These are phyloP conservation scores for Debaryomyces coudertii DNA, from an alignment of 1,139 yeast species.

Conservation along the genomic window DNA sequence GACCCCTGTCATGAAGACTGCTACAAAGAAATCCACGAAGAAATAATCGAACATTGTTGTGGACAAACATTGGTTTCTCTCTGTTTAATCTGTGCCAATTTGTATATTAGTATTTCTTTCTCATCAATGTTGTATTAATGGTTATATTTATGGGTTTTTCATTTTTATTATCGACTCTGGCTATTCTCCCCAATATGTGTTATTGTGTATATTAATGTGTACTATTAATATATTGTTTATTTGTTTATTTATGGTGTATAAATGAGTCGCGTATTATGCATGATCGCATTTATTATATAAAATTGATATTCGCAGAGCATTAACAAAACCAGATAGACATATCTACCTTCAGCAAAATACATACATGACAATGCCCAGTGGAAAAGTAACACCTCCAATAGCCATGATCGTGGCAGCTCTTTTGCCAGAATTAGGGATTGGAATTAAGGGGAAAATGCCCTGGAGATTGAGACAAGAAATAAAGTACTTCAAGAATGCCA, in stretches of 20 bases:
- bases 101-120: constrained; percentile 8
- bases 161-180: neutral
- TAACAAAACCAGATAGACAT: neutral
- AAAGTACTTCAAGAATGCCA: constrained; percentile 78
- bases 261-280: constrained; percentile 1
- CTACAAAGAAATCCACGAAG: constrained; percentile 21
- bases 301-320: neutral
- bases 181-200: neutral
- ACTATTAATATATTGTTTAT: constrained; percentile 7
- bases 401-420: constrained; percentile 84
- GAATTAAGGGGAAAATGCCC: constrained; percentile 78
- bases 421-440: constrained; percentile 81
- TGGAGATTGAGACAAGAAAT: constrained; percentile 88
- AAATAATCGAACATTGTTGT: constrained; percentile 14
- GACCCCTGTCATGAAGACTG: constrained; percentile 26
- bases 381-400: constrained; percentile 33
- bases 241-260: neutral
- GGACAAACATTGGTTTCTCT: neutral
- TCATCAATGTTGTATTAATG: constrained; percentile 7
- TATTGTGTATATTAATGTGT: constrained; percentile 9
- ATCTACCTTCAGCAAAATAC: neutral
- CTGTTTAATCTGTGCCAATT: neutral
- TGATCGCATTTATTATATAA: neutral
- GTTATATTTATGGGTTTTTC: constrained; percentile 4
- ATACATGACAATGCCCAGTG: neutral